Conservation (phyloP, 2,329 filamentous ascomycete genomes). For the Cladobotryum protrusum region DNA sequence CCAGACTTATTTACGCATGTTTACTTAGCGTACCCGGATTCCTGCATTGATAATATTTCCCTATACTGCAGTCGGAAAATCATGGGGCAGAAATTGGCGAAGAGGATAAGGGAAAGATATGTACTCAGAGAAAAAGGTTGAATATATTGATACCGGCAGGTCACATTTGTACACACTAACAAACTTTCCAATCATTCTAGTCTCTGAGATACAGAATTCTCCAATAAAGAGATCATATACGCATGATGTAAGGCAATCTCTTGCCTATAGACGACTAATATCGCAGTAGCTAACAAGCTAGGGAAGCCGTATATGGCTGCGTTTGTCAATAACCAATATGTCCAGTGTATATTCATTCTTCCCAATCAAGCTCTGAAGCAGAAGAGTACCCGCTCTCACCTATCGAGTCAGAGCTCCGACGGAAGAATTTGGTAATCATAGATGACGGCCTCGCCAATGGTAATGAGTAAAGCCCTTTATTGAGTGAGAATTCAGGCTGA, state of each 20-base stretch:
- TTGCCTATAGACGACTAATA: slow-evolving; percentile 61
- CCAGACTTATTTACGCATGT: slow-evolving; percentile 79
- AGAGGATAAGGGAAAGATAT: slow-evolving; percentile 57
- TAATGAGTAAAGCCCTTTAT: not conserved
- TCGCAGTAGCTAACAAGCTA: slow-evolving; percentile 71
- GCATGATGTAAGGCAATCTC: slow-evolving; percentile 1
- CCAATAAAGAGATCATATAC: not conserved
- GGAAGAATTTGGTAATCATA: slow-evolving; percentile 72
- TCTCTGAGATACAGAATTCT: slow-evolving; percentile 37
- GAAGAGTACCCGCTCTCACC: slow-evolving; percentile 84
- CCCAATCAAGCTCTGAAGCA: slow-evolving; percentile 72
- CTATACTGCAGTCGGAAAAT: slow-evolving; percentile 77
- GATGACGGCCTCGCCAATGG: slow-evolving; percentile 85
- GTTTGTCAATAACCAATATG: slow-evolving; percentile 85
- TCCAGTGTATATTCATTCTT: slow-evolving; percentile 75
- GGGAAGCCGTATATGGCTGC: slow-evolving; percentile 73
- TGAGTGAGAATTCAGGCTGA: no score
- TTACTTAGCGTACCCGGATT: slow-evolving; percentile 80
- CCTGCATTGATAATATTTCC: slow-evolving; percentile 79
- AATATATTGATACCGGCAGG: slow-evolving; percentile 63
- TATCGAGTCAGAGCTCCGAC: slow-evolving; percentile 78
- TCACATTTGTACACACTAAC: not conserved
- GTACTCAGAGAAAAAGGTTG: slow-evolving; percentile 62
- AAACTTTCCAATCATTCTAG: slow-evolving; percentile 59
- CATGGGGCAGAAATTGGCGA: slow-evolving; percentile 78